Evolutionary conservation across 2,329 filamentous ascomycete genomes (phyloP).

Genomic region (Colletotrichum shisoi): DNA sequence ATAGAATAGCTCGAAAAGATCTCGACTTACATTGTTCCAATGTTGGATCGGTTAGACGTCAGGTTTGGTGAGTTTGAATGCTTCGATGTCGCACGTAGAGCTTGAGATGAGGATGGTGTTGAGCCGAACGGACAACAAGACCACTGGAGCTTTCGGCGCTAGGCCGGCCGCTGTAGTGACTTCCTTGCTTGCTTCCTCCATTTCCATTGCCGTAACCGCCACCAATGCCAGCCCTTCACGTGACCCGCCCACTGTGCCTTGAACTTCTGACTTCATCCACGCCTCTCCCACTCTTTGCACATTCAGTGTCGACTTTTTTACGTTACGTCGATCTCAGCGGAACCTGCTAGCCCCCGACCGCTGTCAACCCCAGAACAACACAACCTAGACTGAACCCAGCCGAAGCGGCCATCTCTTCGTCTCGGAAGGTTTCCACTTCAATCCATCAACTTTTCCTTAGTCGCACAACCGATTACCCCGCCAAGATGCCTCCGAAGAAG

Average conservation of each 20-base stretch:
- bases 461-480: conserved; percentile 41
- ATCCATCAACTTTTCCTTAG: conserved; percentile 18
- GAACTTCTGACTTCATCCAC: conserved; percentile 39
- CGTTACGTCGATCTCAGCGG: conserved; percentile 32
- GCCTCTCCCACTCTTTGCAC: conserved; percentile 28
- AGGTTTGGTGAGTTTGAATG: conserved; percentile 1
- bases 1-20: neutral
- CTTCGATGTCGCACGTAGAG: conserved; percentile 14
- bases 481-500: conserved; percentile 78
- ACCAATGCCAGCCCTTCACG: conserved; percentile 38
- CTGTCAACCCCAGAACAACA: conserved; percentile 16
- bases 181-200: conserved; percentile 22
- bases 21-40: conserved; percentile 4
- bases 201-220: conserved; percentile 24
- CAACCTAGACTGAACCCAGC: neutral
- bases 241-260: conserved; percentile 35
- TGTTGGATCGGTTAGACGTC: neutral
- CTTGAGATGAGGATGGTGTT: conserved; percentile 16
- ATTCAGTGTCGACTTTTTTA: conserved; percentile 32
- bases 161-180: conserved; percentile 29
- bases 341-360: conserved; percentile 3
- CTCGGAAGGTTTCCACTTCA: conserved; percentile 14
- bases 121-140: conserved; percentile 36
- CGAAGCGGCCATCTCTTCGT: conserved; percentile 11
- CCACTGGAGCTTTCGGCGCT: conserved; percentile 36